Base-by-base conservation (phyloP, 2,329 filamentous ascomycete species). In the Raffaelea arxii region DNA sequence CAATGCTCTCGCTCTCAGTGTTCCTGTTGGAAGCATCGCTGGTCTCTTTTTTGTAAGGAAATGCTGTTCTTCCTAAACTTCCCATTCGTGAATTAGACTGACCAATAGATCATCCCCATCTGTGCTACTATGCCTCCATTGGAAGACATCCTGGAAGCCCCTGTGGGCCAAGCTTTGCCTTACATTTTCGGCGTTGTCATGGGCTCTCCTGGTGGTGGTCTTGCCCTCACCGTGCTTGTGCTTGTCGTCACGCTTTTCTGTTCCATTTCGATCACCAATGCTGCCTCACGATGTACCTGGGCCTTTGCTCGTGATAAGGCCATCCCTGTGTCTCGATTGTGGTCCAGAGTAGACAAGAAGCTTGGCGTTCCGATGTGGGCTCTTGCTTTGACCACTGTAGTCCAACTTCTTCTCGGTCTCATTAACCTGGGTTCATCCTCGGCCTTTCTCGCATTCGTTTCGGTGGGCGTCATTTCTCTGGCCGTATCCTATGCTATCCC, bases 71-170 rank as follows among this genome's bases (percentile, higher is more conserved):
- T 30, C 27, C 9, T 30, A 9, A 16, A 30, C 9, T 9, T 9
- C 27, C 9, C 27, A 16, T 16, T 9, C 27, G 27, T 16, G 27
- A 30, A 30, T 30, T 16, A 9, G 27, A 30, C 9, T 9, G 16
- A 9, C 9, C 27, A 16, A 30, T 75, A 74, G 53, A 61, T 72
- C 2, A 62, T 76, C 24, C 62, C 64, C 7, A 66, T 77, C 43
- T 74, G 76, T 64, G 76, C 73, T 53, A 69, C 65, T 2, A 67
- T 74, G 41, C 68, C 70, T 40, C 65, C 74, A 53, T 71, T 71
- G 43, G 55, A 62, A 36, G 62, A 61, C 1, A 60, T 77, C 1
- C 61, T 66, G 45, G 55, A 55, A 4, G 70, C 65, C 10, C 60
- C 61, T 43, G 71, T 67, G 6, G 64, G 64, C 2, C 60, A 71